A percentile compares a stretch with the other conserved stretches of the same genome.
These are phyloP conservation scores for Anthoceros angustus DNA, from an alignment of 225 moss, liverwort and hornwort species.

Conservation along the genomic window DNA sequence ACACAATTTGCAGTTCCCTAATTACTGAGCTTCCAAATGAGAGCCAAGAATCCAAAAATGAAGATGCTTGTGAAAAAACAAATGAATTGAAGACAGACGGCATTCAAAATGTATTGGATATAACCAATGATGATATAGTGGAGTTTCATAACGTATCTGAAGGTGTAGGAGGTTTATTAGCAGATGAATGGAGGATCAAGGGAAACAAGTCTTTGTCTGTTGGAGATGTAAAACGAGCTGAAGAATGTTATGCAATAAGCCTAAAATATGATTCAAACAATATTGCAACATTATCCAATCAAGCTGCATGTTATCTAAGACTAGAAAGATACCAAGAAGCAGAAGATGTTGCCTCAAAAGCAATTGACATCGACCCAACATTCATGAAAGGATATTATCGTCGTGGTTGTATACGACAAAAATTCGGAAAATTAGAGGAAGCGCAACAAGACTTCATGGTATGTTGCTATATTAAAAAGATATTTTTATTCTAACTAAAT, in stretches of 20 bases:
- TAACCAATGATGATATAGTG: neutral
- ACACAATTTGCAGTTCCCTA: too few relatives aligned
- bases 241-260: constrained; percentile 18
- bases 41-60: neutral
- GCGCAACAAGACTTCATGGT: constrained; percentile 27
- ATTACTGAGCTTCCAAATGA: too few relatives aligned
- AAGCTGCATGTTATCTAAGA: constrained; percentile 17
- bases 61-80: neutral
- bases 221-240: constrained; percentile 11
- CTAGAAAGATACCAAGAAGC: constrained; percentile 16
- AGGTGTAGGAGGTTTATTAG: constrained; percentile 8
- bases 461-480: neutral
- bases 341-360: constrained; percentile 14
- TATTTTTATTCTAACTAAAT: neutral
- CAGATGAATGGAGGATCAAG: constrained; percentile 21
- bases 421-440: constrained; percentile 10
- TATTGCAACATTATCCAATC: constrained; percentile 12
- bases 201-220: constrained; percentile 17
- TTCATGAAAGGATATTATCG: constrained; percentile 19
- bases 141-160: neutral
- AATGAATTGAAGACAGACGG: neutral
- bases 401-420: constrained; percentile 9
- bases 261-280: constrained; percentile 11
- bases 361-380: constrained; percentile 13
- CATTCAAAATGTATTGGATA: neutral